Conservation (phyloP, 1,284 basidiomycete genomes). For the Ganoderma resinaceum region DNA sequence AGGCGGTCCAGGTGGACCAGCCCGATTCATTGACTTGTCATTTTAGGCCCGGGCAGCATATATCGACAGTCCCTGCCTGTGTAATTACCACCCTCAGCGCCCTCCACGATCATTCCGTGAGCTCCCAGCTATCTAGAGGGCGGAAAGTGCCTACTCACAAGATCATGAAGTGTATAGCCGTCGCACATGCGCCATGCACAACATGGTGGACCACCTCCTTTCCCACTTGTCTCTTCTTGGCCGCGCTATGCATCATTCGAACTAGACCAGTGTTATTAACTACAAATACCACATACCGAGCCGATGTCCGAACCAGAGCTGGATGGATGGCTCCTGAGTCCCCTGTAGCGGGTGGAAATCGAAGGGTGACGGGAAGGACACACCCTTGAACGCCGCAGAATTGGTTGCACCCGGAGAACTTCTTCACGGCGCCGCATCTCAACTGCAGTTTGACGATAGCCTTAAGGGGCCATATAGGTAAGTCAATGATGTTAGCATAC, state of each 20-base stretch:
- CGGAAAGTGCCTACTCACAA: neutral
- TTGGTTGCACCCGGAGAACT: neutral
- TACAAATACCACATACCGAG: neutral
- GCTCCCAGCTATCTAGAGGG: neutral
- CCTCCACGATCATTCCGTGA: neutral
- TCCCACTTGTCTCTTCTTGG: neutral
- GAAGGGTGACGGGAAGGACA: neutral
- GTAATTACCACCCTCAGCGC: no score
- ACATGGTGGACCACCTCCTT: neutral
- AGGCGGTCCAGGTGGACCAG: no score
- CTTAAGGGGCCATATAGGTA: no score
- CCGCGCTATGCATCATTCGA: neutral
- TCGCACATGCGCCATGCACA: neutral
- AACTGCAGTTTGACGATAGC: no score
- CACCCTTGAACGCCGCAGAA: neutral
- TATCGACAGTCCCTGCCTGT: no score
- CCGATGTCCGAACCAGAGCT: neutral
- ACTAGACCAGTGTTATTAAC: neutral
- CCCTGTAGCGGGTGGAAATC: neutral
- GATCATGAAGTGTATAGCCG: neutral
- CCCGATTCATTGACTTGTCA: no score
- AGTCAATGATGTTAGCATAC: no score
- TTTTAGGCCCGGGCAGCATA: no score
- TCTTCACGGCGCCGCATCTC: no score
- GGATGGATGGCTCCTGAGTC: neutral